These are phyloP conservation scores for Diphasiastrum complanatum DNA, from an alignment of 83 land plant species.

Conservation along the genomic window DNA sequence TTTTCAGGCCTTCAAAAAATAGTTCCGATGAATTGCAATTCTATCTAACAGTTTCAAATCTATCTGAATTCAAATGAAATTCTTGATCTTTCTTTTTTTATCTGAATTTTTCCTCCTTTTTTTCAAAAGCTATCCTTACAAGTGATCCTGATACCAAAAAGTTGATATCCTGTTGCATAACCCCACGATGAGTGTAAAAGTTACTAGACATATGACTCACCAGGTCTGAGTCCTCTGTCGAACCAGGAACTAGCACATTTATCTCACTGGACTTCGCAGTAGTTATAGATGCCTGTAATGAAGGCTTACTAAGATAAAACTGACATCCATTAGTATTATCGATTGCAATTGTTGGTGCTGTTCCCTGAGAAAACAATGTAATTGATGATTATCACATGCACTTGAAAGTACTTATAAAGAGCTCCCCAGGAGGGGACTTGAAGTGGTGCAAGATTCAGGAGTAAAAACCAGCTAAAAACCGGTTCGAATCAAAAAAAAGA, in stretches of 20 bases:
- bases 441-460: no score
- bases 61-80: no score
- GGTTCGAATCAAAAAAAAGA: background rate
- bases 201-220: constrained; percentile 32
- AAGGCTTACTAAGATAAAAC: constrained; percentile 69
- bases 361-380: constrained; percentile 69
- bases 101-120: no score
- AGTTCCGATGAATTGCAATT: no score
- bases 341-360: constrained; percentile 91
- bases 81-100: no score
- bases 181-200: background rate
- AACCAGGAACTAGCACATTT: constrained; percentile 83
- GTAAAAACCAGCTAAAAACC: background rate
- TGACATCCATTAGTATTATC: constrained; percentile 95
- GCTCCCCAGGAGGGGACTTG: no score
- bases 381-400: background rate
- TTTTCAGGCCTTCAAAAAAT: no score
- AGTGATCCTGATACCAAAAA: background rate
- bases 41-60: no score
- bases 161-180: background rate
- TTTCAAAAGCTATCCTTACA: background rate
- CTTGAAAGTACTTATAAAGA: no score
- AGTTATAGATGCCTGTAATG: constrained; percentile 74
- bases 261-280: constrained; percentile 97
- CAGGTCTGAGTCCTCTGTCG: constrained; percentile 61